Evolutionary conservation across 2,329 filamentous ascomycete genomes (phyloP), one percentile per base, ranked within the genome.

Genomic region (Hymenoscyphus repandus): DNA sequence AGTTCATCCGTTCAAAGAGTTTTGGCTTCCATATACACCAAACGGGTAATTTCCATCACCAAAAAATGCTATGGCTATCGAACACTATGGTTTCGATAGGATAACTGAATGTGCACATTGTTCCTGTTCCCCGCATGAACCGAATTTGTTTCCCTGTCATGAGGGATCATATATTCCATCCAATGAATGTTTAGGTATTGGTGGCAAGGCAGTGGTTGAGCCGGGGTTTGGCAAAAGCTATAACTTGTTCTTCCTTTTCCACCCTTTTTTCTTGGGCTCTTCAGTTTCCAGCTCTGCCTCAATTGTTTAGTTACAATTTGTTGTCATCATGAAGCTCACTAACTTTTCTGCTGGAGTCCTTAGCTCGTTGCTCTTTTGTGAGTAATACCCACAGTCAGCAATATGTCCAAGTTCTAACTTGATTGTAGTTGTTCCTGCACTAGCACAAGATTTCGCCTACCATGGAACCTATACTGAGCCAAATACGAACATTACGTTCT

Each of bases 401-500:
- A 15, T 11, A 30, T 31, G 11, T 37, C 31, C 13, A n/a, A 44
- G 7, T 34, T 45, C 18, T 52, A 57, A 37, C 61, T 33, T 33
- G 6, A 7, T 33, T 31, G 4, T 52, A 65, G 63, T 54, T 48
- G 38, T 58, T 40, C 42, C 39, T 13, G 59, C 59, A 13, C 36
- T 57, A 12, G 59, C 58, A 49, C 63, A 65, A 49, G 63, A 64
- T 52, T 58, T 64, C 56, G 62, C 61, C 33, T 39, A 44, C n/a
- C 60, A 66, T 52, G 60, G 61, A 36, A 49, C 44, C 22, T 76
- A 72, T 58, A 73, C 68, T 10, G 74, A 77, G 45, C 64, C 69
- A 40, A 68, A 69, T 27, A 78, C 78, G 9, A 75, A 75, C 17
- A 80, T 81, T 57, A 68, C 65, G 27, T 80, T 81, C 64, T 73